phyloP scores from a whole-genome alignment of 225 moss, liverwort and hornwort species.

The Neckera pumila region DNA sequence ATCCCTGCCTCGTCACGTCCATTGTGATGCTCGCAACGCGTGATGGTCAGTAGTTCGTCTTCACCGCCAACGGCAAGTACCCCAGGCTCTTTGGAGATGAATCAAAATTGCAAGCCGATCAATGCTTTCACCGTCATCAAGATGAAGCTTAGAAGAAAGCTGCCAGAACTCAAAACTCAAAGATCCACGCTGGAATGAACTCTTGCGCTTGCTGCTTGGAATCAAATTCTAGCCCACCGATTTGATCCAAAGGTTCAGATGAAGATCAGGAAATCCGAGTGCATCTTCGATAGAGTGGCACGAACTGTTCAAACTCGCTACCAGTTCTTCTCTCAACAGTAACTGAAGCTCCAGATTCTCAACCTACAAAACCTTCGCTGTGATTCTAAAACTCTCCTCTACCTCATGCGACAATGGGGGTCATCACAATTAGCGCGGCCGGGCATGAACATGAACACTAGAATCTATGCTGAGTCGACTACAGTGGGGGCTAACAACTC shows the following conservation, averaged over 20 bases:
- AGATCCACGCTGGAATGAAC: not conserved
- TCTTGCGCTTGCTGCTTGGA: not conserved
- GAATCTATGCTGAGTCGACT: not conserved
- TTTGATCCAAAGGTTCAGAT: conserved; percentile 15
- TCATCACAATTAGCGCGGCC: not conserved
- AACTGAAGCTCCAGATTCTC: not conserved
- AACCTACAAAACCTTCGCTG: not conserved
- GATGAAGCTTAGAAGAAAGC: not conserved
- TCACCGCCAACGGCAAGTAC: not conserved
- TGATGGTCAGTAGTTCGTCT: not conserved
- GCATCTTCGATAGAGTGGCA: conserved; percentile 25
- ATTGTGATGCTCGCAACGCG: not conserved
- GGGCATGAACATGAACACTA: not conserved
- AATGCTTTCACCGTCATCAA: not conserved
- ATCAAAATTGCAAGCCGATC: not conserved
- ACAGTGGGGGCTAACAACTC: not conserved
- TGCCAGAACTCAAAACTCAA: not conserved
- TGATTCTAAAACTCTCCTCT: not conserved
- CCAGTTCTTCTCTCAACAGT: not conserved
- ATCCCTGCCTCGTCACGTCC: conserved; percentile 46
- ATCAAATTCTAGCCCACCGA: not conserved
- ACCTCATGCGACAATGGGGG: not conserved
- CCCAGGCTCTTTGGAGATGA: not conserved
- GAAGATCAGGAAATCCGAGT: conserved; percentile 43
- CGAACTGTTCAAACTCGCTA: not conserved